phyloP scores from a whole-genome alignment of 352 stramenopile genomes.

The Globisporangium ultimum region DNA sequence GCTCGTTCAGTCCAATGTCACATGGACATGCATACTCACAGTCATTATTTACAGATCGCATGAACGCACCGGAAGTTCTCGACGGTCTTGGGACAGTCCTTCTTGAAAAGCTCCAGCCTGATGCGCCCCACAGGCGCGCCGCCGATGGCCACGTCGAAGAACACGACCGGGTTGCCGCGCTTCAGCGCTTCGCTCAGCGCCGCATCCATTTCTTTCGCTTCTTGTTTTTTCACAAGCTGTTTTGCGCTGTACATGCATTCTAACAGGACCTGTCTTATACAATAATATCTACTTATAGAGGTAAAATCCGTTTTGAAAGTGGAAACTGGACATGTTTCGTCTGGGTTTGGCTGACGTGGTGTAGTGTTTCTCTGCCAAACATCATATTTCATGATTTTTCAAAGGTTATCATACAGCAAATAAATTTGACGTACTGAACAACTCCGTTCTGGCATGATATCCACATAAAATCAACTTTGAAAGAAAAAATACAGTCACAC shows the following conservation, averaged over 20 bases:
- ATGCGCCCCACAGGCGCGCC: conserved; percentile 86
- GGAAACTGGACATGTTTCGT: not conserved
- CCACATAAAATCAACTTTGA: no score
- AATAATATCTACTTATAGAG: not conserved
- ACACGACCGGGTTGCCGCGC: conserved; percentile 93
- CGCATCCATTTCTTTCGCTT: conserved; percentile 66
- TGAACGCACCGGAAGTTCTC: conserved; percentile 91
- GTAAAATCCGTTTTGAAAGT: not conserved
- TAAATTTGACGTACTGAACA: no score
- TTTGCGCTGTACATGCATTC: not conserved
- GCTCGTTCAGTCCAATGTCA: not conserved
- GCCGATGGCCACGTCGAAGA: conserved; percentile 93
- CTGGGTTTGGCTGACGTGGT: not conserved
- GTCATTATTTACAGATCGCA: not conserved
- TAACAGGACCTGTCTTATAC: not conserved
- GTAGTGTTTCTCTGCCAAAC: no score
- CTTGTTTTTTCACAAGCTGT: conserved; percentile 4
- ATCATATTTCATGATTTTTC: no score
- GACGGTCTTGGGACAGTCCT: conserved; percentile 94
- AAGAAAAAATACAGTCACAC: not conserved
- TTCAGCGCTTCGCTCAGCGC: conserved; percentile 90
- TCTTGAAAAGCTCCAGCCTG: conserved; percentile 96
- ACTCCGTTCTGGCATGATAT: no score
- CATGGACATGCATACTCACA: not conserved
- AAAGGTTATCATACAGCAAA: no score